Base-by-base conservation (phyloP, 2,329 filamentous ascomycete species). In the Penicillium freii region DNA sequence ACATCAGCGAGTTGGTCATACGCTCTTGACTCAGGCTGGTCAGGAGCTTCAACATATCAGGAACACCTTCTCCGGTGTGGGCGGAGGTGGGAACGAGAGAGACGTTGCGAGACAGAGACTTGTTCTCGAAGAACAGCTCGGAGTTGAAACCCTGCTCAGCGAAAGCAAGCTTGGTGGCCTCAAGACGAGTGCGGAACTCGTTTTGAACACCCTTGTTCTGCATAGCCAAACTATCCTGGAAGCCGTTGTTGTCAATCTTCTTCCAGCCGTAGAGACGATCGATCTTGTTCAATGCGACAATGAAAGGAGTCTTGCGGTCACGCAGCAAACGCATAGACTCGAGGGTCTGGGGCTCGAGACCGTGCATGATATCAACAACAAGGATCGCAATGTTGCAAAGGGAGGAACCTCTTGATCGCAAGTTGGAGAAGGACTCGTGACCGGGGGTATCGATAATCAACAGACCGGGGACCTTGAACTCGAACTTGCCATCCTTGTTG, bases 321-420 rank as follows among this genome's bases (percentile, higher is more conserved):
- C 93, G 86, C 51, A 99, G 86, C 63, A 99, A 81, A 66, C 87
- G 89, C 91, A 99, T 97, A 2, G 94, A 99, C 78, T 99, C 95
- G 33, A 97, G 83, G 17, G 94, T 99, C 78, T 99, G 94, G 19
- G 89, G 93, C 78, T 99, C 94, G 46, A 99, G 85, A 73, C 95
- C 95, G 84, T 99, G 94, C 94, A 99, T 97, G 71, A 99, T 99
- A 81, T 99, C 94, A 67, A 99, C 93, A 42, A 99, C 95, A 65
- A 99, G 81, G 73, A 99, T 99, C 69, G 94, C 94, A 78, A 99
- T 99, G 81, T 99, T 99, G 78, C 95, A 99, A 58, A 99, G 90
- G 15, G 92, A 97, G 40, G 94, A 97, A 79, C 94, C 94, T 79
- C 95, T 87, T 66, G 93, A 97, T 71, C 95, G 90, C 64, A 99